Base-by-base conservation (phyloP, 305 asterid species). In the Galium porrigens region DNA sequence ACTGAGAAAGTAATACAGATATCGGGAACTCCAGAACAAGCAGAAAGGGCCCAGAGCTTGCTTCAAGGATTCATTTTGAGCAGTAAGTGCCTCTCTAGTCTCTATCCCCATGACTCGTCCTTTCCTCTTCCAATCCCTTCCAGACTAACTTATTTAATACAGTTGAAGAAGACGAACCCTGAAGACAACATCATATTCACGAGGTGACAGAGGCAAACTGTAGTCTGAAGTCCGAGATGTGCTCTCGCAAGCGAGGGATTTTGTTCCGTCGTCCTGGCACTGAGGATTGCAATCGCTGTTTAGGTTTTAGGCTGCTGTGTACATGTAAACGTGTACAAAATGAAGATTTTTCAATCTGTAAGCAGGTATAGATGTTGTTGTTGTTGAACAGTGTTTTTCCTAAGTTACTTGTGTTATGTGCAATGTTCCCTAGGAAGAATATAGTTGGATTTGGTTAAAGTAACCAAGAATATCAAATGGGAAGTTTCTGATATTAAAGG, bases 31-130 rank as follows among this genome's bases (percentile, higher is more conserved):
- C 89, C 86, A 10, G 98, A 91, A 76, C 98, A 91, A 83, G 84
- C 96, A 2, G 96, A 86, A 80, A 84, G 87, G 74, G 98, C 98
- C 65, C 94, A 91, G 81, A 88, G 94, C 81, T 68, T 91, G 81
- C 98, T 91, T 77, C 94, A 91, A 78, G 96, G 98, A 60, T 91
- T 91, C 72, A 86, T 91, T 73, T 77, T 86, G 77, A 91, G 94
- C 85, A 86, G 98, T 91, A 81, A 77, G 88, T 76, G 53, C 48
- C 42, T 49, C 77, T 68, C 41, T 69, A 64, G 9, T 58, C 56
- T 64, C n/a, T 22, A 0, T n/a, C 55, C 55, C 55, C 25, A 5
- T 52, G 57, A 1, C 11, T 52, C 3, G 1, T 18, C 57, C 20
- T 17, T 8, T 2, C 57, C 57, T 5, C 2, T 52, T 52, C 30